Evolutionary conservation across 2,329 filamentous ascomycete species (phyloP).

Genomic region (Penicillium sp.): DNA sequence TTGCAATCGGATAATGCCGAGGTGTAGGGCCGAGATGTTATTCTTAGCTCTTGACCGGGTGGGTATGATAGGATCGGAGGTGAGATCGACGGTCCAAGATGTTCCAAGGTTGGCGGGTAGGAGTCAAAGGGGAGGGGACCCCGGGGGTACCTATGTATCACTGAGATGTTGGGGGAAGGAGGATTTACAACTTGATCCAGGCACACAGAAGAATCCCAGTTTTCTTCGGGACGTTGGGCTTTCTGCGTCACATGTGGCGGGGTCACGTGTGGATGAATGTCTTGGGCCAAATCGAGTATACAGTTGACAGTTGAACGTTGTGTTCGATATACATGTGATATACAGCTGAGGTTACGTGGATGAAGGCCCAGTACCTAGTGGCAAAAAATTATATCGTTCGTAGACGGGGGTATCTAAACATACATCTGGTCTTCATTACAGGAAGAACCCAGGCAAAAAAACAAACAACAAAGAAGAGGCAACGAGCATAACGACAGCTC

Average conservation of each 20-base stretch:
- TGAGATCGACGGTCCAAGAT: not conserved
- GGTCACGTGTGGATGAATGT: conserved; percentile 4
- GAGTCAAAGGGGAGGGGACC: not conserved
- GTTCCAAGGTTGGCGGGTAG: not conserved
- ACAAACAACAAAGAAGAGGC: conserved; percentile 9
- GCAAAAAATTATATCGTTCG: conserved; percentile 10
- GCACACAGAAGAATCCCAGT: conserved; percentile 6
- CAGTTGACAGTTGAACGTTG: not conserved
- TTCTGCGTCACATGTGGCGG: conserved; percentile 13
- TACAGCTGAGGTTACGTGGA: not conserved
- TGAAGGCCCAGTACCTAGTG: not conserved
- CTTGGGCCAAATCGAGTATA: not conserved
- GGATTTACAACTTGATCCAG: conserved; percentile 3
- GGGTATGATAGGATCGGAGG: not conserved
- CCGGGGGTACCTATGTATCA: too few relatives aligned
- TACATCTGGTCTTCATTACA: conserved; percentile 18
- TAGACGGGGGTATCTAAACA: conserved; percentile 33
- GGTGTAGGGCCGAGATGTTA: not conserved
- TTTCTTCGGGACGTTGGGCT: conserved; percentile 7
- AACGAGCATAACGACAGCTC: conserved; percentile 6
- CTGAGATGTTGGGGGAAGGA: too few relatives aligned
- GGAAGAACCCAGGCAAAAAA: conserved; percentile 6
- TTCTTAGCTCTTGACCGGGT: not conserved
- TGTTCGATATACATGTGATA: not conserved
- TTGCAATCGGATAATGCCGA: not conserved